Evolutionary conservation across 768 basidiomycete species (phyloP).

Genomic region (Cyathus striatus): DNA sequence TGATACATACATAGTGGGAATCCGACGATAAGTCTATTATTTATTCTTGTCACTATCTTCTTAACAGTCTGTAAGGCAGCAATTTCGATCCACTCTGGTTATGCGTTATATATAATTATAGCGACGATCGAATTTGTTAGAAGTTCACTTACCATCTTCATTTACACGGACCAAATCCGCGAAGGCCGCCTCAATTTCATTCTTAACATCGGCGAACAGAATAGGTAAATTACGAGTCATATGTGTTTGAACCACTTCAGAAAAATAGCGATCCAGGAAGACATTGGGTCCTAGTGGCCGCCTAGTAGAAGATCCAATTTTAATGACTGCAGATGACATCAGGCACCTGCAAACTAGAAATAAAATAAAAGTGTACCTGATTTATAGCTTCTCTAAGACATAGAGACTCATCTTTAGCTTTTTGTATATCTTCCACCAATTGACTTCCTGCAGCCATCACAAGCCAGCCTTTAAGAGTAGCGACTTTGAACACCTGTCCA

Average conservation of each 20-base stretch:
- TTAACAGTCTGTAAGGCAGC: conserved; percentile 15
- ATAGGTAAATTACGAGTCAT: conserved; percentile 22
- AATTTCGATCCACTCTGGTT: conserved; percentile 34
- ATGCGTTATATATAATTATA: not conserved
- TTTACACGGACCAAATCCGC: conserved; percentile 21
- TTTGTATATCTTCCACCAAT: conserved; percentile 26
- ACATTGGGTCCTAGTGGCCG: conserved; percentile 16
- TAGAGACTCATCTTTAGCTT: conserved; percentile 21
- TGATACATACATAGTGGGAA: conserved; percentile 30
- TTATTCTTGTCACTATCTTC: conserved; percentile 28
- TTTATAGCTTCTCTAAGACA: conserved; percentile 9
- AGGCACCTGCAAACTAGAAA: not conserved
- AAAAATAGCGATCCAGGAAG: conserved; percentile 12
- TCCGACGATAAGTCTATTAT: conserved; percentile 37
- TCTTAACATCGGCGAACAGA: conserved; percentile 24
- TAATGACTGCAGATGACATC: conserved; percentile 22
- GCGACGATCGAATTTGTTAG: not conserved
- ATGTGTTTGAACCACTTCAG: conserved; percentile 9
- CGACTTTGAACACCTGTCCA: conserved; percentile 3
- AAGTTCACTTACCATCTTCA: conserved; percentile 4
- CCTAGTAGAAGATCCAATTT: conserved; percentile 27
- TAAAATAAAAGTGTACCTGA: conserved; percentile 1
- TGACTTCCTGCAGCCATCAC: conserved; percentile 21
- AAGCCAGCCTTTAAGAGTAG: conserved; percentile 19
- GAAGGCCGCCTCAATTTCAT: conserved; percentile 31